Evolutionary conservation across 192 early-diverging fungal species (phyloP), one percentile per base, ranked within the genome.

Genomic region (Phycomyces blakesleeanus): DNA sequence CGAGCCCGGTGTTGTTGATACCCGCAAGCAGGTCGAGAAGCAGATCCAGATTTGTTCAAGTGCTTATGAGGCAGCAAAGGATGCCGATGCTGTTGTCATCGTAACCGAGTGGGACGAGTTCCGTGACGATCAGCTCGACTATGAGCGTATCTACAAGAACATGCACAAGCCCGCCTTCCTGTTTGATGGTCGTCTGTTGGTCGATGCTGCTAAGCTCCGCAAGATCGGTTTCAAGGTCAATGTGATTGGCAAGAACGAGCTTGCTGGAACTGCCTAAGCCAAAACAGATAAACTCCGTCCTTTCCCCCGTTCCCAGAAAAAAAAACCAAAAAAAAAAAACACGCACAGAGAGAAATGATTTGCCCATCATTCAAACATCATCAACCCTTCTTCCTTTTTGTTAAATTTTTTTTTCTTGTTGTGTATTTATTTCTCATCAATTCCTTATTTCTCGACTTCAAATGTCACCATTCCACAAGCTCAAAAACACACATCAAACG

Each of bases 31-130:
- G 79, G 82, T 85, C 57, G 78, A 86, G 27, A 83, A 84, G 60
- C 69, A 76, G 40, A 77, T 95, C 8, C 76, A 66, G 10, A 82
- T 97, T 57, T 83, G 76, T 67, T 20, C 63, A 24, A 69, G 75
- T 66, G 80, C 90, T 12, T 92, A 92, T 71, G 80, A 82, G 20
- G 90, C 93, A 5, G 79, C 85, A 55, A 73, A 79, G 54, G 83
- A 77, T 44, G 86, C 85, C 16, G 90, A 90, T 76, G 91, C 89
- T 12, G 68, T 94, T 56, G 84, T 94, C 7, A 78, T 97, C 29
- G 63, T 88, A 26, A 94, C 93, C 7, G 89, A 94, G 55, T 97
- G 95, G 95, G 83, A 90, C 66, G 93, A 94, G 79, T 94, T 97
- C 78, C 88, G 88, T 76, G 75, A 74, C 58, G 61, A 50, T 25